Percentiles rank a stretch among this genome's conserved stretches.
These are phyloP conservation scores for Dothiorella sarmentorum DNA, from an alignment of 2,329 filamentous ascomycete genomes.

Conservation along the genomic window DNA sequence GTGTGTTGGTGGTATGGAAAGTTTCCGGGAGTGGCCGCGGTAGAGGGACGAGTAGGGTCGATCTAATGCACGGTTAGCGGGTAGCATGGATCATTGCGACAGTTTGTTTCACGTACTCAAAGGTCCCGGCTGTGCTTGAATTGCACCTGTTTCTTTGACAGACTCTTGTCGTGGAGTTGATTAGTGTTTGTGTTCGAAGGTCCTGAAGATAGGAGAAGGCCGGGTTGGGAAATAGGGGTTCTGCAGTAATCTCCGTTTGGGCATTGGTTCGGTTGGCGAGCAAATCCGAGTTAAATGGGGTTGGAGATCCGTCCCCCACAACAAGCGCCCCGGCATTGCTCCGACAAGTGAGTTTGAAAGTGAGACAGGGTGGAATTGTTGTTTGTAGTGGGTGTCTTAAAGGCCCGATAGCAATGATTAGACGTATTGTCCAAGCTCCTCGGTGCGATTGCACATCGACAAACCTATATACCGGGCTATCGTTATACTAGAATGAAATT, in stretches of 20 bases:
- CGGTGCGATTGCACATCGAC: background rate
- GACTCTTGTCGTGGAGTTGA: background rate
- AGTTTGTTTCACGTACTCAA: constrained; percentile 2
- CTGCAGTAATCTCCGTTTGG: background rate
- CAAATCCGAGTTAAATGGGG: constrained; percentile 11
- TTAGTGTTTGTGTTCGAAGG: background rate
- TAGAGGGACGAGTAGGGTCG: constrained; percentile 5
- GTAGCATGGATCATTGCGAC: constrained; percentile 4
- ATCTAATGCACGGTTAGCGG: constrained; percentile 7
- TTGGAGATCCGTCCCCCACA: constrained; percentile 8
- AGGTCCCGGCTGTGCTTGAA: background rate
- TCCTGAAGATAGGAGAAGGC: constrained; percentile 7
- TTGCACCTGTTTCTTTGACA: background rate
- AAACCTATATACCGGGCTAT: too few species aligned
- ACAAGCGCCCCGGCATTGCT: background rate
- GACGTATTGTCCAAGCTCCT: too few species aligned
- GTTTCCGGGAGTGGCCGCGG: background rate
- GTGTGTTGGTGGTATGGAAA: background rate
- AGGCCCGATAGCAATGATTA: too few species aligned
- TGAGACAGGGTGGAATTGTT: constrained; percentile 1
- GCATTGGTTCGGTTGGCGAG: constrained; percentile 12
- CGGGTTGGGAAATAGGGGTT: constrained; percentile 3
- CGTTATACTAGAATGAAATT: background rate
- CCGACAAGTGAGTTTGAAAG: background rate
- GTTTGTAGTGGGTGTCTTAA: too few species aligned